Evolutionary conservation across 2,329 filamentous ascomycete species (phyloP), one percentile per base, ranked within the genome.

Genomic region (Ascocoryne sarcoides): DNA sequence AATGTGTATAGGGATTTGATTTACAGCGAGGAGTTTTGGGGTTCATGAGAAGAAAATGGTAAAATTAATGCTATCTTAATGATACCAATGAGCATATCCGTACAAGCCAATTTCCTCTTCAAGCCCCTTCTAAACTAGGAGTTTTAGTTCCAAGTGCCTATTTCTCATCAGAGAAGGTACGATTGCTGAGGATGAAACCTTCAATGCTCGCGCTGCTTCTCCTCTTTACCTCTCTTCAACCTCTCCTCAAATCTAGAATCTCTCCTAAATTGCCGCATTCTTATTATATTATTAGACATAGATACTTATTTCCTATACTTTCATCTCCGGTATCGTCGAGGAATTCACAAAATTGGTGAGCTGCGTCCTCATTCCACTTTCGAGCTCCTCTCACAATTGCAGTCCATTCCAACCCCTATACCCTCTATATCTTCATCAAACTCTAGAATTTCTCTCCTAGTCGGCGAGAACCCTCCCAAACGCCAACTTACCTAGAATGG

Each of bases 21-120:
- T 49, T 44, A 35, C 38, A 54, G 53, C 50, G 50, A 37, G 54
- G 53, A 50, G 53, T 56, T 51, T 40, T 7, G 23, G 39, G 49
- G 50, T 44, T 17, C n/a, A n/a, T n/a, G n/a, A 23, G n/a, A 34
- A 34, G 20, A 26, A 39, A 32, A 36, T 35, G 35, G 28, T 17
- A 43, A 37, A 37, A 32, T 43, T 36, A 42, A 40, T 26, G 32
- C 21, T 36, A 21, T 42, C 39, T 39, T 42, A 37, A 23, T 42
- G 38, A 40, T 45, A 44, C 46, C 37, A 41, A 47, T 39, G 23
- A 26, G 23, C 12, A 26, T 26, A 7, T 26, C 23, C 7, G 12
- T 7, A 26, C 23, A n/a, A n/a, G n/a, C n/a, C n/a, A n/a, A 26
- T 26, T 7, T 26, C 7, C 23, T 26, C 12, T 26, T 12, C 23